These are phyloP conservation scores for Lunasporangiospora selenospora DNA, from an alignment of 192 early-diverging fungal species.

Conservation along the genomic window DNA sequence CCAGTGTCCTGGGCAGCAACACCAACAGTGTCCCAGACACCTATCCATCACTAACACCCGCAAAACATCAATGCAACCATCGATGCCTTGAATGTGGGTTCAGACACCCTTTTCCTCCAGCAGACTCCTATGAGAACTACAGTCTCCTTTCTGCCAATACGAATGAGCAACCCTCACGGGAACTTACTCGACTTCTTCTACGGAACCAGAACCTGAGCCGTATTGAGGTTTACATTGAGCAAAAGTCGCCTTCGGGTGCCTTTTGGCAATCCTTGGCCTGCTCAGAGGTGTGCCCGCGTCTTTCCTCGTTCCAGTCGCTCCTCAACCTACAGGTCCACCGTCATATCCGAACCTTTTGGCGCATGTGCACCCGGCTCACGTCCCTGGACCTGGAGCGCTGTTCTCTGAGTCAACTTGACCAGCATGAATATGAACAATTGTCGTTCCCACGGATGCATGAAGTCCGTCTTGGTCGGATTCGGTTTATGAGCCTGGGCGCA, in stretches of 20 bases:
- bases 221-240: conserved; percentile 28
- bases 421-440: not conserved
- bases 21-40: no score
- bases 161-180: no score
- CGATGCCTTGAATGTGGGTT: no score
- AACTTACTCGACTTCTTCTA: no score
- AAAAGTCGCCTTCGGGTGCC: conserved; percentile 12
- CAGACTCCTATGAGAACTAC: no score
- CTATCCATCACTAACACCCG: no score
- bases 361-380: conserved; percentile 25
- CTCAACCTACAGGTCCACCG: conserved; percentile 15
- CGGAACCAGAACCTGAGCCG: conserved; percentile 19
- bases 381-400: conserved; percentile 22
- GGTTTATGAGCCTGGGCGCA: not conserved
- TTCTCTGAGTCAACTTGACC: conserved; percentile 10
- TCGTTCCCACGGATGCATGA: conserved; percentile 16
- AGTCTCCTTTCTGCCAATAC: no score
- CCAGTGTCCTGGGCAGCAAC: no score
- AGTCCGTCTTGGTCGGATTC: conserved; percentile 16
- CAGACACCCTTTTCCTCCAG: no score
- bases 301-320: conserved; percentile 19
- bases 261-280: conserved; percentile 34
- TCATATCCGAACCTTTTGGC: conserved; percentile 17
- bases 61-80: no score
- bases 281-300: conserved; percentile 1